These are phyloP conservation scores for Lepidium sativum DNA, from an alignment of 345 rosid genomes.

Conservation along the genomic window DNA sequence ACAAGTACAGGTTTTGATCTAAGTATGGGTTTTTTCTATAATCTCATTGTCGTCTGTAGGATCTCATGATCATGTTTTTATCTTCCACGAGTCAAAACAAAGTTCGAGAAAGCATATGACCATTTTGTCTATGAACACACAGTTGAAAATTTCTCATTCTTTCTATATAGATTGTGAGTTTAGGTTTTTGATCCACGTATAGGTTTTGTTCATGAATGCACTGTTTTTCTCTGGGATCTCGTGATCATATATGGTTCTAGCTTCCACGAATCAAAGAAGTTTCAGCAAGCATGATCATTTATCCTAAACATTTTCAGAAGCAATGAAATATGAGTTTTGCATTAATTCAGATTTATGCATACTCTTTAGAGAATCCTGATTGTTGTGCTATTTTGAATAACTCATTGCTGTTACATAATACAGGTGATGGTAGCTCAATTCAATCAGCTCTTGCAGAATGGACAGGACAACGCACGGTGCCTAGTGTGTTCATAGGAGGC, in stretches of 20 bases:
- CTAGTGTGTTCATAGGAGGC: slow-evolving; percentile 67
- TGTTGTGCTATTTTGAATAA: not conserved
- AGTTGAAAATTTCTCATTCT: not conserved
- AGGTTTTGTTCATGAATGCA: not conserved
- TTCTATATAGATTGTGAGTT: not conserved
- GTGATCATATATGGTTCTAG: not conserved
- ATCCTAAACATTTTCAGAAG: not conserved
- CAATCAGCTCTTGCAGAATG: slow-evolving; percentile 56
- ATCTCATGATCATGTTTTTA: not conserved
- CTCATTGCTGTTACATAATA: not conserved
- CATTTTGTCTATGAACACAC: not conserved
- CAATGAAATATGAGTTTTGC: not conserved
- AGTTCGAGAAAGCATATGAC: too few relatives aligned
- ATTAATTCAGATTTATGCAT: not conserved
- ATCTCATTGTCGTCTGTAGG: not conserved
- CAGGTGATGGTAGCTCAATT: slow-evolving; percentile 60
- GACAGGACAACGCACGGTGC: slow-evolving; percentile 71
- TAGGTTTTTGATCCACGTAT: not conserved
- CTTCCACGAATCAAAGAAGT: not conserved
- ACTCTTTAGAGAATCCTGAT: not conserved
- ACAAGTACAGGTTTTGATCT: not conserved
- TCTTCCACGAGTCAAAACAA: too few relatives aligned
- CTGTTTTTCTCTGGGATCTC: not conserved
- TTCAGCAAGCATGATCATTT: not conserved
- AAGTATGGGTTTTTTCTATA: not conserved